Evolutionary conservation across 1,284 basidiomycete species (phyloP).

Genomic region (Vanrija sp.): DNA sequence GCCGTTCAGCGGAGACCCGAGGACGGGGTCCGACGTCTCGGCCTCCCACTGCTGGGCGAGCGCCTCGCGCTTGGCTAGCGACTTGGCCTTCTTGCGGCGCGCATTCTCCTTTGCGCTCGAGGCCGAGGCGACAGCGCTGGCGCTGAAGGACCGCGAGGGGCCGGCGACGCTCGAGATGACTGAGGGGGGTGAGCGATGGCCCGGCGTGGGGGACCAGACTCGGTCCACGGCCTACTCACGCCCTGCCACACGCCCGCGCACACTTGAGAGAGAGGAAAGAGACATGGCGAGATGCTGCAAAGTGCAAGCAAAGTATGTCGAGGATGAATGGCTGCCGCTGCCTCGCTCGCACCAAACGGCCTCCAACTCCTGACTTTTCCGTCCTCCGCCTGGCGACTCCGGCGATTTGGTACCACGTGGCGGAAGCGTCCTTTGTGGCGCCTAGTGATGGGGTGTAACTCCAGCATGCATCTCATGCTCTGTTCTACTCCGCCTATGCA

Average conservation of each 20-base stretch:
- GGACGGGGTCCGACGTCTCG: slow-evolving; percentile 10
- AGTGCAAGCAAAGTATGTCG: neutral
- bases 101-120: slow-evolving; percentile 10
- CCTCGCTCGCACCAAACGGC: neutral
- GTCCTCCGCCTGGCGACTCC: neutral
- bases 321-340: slow-evolving; percentile 1
- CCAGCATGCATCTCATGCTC: neutral
- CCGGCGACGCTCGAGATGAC: neutral
- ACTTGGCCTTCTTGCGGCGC: slow-evolving; percentile 15
- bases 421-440: neutral
- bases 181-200: neutral
- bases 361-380: slow-evolving; percentile 1
- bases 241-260: slow-evolving; percentile 2
- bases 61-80: slow-evolving; percentile 2
- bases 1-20: slow-evolving; percentile 12
- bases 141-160: slow-evolving; percentile 1
- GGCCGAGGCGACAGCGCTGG: slow-evolving; percentile 4
- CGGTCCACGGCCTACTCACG: neutral
- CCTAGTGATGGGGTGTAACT: neutral
- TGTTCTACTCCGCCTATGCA: neutral
- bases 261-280: neutral
- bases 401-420: slow-evolving; percentile 4
- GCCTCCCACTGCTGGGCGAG: slow-evolving; percentile 1
- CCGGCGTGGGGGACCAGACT: no score
- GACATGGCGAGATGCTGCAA: neutral